phyloP scores from a whole-genome alignment of 345 rosid species.

The Dimocarpus longan region DNA sequence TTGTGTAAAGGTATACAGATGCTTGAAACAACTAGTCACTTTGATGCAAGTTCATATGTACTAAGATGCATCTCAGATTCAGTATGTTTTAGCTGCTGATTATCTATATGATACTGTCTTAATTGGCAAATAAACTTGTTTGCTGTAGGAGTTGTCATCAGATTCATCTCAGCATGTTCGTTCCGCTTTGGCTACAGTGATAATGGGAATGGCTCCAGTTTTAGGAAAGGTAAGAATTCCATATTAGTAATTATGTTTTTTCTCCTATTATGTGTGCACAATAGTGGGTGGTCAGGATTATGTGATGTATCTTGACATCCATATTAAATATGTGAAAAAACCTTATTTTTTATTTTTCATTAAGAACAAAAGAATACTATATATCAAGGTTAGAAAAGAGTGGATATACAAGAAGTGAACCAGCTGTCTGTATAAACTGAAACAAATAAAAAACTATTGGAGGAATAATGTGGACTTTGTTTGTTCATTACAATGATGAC shows the following conservation, averaged over 20 bases:
- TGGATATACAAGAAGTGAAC: background rate
- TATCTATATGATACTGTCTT: background rate
- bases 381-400: background rate
- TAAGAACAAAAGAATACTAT: background rate
- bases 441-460: background rate
- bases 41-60: background rate
- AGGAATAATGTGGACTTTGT: background rate
- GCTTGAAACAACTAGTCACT: conserved; percentile 5
- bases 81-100: background rate
- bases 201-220: conserved; percentile 90
- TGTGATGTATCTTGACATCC: background rate
- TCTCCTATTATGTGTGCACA: background rate
- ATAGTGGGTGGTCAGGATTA: background rate
- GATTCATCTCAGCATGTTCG: conserved; percentile 85
- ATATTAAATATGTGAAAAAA: background rate
- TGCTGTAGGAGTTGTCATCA: conserved; percentile 62
- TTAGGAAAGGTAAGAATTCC: conserved; percentile 54
- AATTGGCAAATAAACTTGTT: conserved; percentile 18
- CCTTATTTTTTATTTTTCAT: background rate
- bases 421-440: background rate
- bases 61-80: background rate
- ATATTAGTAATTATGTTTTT: background rate
- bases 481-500: conserved; percentile 3
- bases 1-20: conserved; percentile 51
- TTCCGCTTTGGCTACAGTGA: conserved; percentile 84